These are phyloP conservation scores for Trichodelitschia bisporula DNA, from an alignment of 495 filamentous ascomycete genomes.

Conservation along the genomic window DNA sequence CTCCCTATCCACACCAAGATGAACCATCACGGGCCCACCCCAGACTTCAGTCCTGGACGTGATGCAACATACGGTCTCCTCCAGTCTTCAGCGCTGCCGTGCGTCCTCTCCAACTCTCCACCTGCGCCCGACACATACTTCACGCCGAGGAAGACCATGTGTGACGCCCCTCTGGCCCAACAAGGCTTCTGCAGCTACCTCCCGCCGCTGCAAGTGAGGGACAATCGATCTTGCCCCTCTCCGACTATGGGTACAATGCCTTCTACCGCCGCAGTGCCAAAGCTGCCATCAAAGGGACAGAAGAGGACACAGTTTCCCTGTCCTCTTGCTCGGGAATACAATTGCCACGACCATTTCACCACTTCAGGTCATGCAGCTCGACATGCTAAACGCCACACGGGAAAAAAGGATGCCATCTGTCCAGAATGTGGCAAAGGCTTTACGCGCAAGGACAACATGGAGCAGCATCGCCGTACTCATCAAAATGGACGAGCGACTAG, in stretches of 20 bases:
- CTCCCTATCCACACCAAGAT: no score
- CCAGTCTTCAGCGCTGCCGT: no score
- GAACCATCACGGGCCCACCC: no score
- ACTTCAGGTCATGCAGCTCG: constrained; percentile 92
- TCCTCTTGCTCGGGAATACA: constrained; percentile 22
- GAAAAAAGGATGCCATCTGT: constrained; percentile 79
- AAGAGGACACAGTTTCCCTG: constrained; percentile 42
- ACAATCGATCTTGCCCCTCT: constrained; percentile 3
- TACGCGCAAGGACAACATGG: constrained; percentile 95
- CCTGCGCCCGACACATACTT: no score
- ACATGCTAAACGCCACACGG: constrained; percentile 90
- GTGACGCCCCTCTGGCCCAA: no score
- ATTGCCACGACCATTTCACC: constrained; percentile 37
- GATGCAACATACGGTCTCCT: no score
- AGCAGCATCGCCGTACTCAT: constrained; percentile 86
- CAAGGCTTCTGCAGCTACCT: no score
- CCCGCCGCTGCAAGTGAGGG: no score
- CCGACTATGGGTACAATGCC: no score
- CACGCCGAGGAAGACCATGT: no score
- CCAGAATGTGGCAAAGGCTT: constrained; percentile 83
- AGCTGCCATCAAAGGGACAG: constrained; percentile 5
- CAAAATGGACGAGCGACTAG: constrained; percentile 18
- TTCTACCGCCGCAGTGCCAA: constrained; percentile 4
- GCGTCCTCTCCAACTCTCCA: no score
- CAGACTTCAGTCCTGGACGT: no score